Conservation (phyloP, 73 alveolate genomes). For the Tetrahymena borealis region DNA sequence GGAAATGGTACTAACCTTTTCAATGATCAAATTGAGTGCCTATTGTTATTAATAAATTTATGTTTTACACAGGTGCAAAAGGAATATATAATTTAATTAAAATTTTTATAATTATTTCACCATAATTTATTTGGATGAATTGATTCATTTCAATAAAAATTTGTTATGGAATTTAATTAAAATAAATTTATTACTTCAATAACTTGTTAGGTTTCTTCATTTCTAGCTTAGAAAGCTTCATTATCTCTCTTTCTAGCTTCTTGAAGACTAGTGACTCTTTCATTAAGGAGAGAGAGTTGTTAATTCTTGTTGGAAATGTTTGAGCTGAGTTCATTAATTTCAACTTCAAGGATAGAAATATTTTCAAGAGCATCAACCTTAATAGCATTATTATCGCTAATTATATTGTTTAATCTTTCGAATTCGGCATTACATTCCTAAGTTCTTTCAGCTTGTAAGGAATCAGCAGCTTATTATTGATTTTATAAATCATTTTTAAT, state of each 20-base stretch:
- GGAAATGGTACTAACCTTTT: neutral
- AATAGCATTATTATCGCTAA: neutral
- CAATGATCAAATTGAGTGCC: neutral
- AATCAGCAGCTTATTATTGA: neutral
- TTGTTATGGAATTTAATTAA: no score
- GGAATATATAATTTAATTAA: no score
- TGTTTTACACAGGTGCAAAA: no score
- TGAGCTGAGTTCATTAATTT: neutral
- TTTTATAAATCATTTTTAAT: neutral
- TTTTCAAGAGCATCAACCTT: neutral
- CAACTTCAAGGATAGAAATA: neutral
- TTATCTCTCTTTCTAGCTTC: neutral
- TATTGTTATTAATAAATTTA: no score
- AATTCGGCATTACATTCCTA: neutral
- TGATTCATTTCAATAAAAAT: no score
- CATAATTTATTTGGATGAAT: no score
- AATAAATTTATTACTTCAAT: neutral
- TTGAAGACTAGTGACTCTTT: neutral
- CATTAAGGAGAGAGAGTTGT: neutral
- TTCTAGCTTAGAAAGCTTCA: neutral
- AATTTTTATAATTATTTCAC: no score
- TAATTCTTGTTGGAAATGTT: neutral
- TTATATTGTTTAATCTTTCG: neutral
- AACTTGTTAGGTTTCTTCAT: neutral
- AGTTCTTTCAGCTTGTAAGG: neutral